phyloP scores from a whole-genome alignment of 768 basidiomycete genomes.

The Cubamyces lactineus region DNA sequence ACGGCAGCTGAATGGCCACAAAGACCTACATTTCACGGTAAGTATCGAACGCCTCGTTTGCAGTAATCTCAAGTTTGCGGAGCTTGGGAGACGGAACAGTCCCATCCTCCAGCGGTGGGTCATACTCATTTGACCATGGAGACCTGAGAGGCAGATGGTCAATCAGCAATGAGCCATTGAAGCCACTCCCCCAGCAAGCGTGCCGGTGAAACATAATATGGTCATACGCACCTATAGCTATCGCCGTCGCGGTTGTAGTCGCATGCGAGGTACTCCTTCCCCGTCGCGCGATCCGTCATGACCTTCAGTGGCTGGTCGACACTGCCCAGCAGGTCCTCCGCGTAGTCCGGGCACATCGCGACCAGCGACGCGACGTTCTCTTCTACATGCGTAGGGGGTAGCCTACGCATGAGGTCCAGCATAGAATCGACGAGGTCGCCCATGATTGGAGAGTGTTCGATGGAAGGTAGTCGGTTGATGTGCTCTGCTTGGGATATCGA shows the following conservation, averaged over 20 bases:
- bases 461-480: too few relatives aligned
- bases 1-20: background rate
- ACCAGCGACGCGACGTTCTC: constrained; percentile 85
- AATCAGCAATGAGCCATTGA: background rate
- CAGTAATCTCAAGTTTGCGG: constrained; percentile 87
- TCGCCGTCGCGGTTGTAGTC: constrained; percentile 94
- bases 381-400: constrained; percentile 90
- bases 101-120: constrained; percentile 87
- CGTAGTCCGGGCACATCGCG: constrained; percentile 85
- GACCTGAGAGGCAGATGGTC: constrained; percentile 58
- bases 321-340: constrained; percentile 92
- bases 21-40: constrained; percentile 86
- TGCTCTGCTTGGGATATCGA: too few relatives aligned
- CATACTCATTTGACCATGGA: constrained; percentile 98
- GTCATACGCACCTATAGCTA: constrained; percentile 68
- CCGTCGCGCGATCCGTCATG: constrained; percentile 75
- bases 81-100: constrained; percentile 84
- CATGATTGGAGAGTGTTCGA: constrained; percentile 44
- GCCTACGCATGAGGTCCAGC: constrained; percentile 93
- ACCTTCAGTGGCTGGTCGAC: constrained; percentile 94
- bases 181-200: background rate
- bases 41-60: constrained; percentile 96
- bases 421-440: constrained; percentile 85
- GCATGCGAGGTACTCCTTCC: constrained; percentile 90
- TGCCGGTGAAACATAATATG: background rate